Base-by-base conservation (phyloP, 176 grass and related monocot species). In the Echinochloa phyllopogon region DNA sequence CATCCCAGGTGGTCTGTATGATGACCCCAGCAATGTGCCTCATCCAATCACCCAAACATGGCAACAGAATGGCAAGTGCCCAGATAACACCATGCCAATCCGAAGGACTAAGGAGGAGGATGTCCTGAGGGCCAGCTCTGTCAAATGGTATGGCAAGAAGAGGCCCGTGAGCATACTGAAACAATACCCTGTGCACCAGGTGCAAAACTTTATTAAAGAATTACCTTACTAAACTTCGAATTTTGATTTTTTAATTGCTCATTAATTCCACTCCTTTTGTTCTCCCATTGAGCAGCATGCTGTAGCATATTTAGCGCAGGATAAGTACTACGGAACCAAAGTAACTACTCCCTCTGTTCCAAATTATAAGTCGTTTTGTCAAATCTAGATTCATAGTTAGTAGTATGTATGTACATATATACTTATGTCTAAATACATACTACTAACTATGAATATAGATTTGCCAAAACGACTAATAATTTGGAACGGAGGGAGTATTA, bases 321-420 rank as follows among this genome's bases (percentile, higher is more conserved):
- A 79, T 42, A 88, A 87, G 65, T 92, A 95, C 65, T 95, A 91
- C 40, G 90, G 93, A 86, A 86, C 93, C 50, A 86, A 92, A 58
- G 83, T 86, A 14, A 95, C 86, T 33, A n/a, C n/a, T n/a, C n/a
- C n/a, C n/a, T n/a, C n/a, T n/a, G n/a, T n/a, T n/a, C n/a, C n/a
- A n/a, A n/a, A n/a, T n/a, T n/a, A n/a, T n/a, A n/a, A n/a, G n/a
- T n/a, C n/a, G n/a, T n/a, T n/a, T n/a, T n/a, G n/a, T n/a, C n/a
- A n/a, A n/a, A n/a, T n/a, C n/a, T n/a, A n/a, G n/a, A n/a, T n/a
- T n/a, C n/a, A n/a, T n/a, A n/a, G n/a, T n/a, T n/a, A n/a, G n/a
- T n/a, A n/a, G n/a, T n/a, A n/a, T n/a, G n/a, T n/a, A n/a, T n/a
- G n/a, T n/a, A n/a, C n/a, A n/a, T n/a, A n/a, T n/a, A n/a, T n/a